A percentile compares a stretch with the other conserved stretches of the same genome.
phyloP scores from a whole-genome alignment of 257 asterid genomes.

The Solanum clarkiae region DNA sequence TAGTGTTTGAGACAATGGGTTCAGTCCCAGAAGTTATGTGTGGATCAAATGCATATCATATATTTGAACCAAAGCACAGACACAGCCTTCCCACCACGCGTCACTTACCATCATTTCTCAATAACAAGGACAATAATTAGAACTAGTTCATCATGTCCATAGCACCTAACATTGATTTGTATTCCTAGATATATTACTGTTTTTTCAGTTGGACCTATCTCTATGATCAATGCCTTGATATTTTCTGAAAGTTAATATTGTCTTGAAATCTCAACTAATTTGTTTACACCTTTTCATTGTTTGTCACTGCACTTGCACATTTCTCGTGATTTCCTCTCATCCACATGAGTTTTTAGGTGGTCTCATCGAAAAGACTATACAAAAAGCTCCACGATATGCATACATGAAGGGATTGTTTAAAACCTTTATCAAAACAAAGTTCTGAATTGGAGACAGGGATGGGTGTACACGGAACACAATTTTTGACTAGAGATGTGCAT shows the following conservation, averaged over 20 bases:
- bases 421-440: not conserved
- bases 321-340: not conserved
- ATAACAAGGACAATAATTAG: not conserved
- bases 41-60: not conserved
- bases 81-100: too few relatives aligned
- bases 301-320: not conserved
- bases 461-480: not conserved
- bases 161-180: not conserved
- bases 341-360: not conserved
- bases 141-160: not conserved
- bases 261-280: not conserved
- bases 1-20: not conserved
- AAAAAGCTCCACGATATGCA: not conserved
- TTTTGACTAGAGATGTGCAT: not conserved
- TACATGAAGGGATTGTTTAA: not conserved
- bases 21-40: not conserved
- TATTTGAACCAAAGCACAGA: not conserved
- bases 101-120: too few relatives aligned
- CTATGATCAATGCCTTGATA: not conserved
- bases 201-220: not conserved
- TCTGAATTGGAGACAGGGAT: not conserved
- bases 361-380: not conserved
- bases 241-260: not conserved
- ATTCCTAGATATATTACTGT: not conserved
- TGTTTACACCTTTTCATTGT: not conserved